Base-by-base conservation (phyloP, 805 yeast genomes). In the Maudiozyma saulgeensis region DNA sequence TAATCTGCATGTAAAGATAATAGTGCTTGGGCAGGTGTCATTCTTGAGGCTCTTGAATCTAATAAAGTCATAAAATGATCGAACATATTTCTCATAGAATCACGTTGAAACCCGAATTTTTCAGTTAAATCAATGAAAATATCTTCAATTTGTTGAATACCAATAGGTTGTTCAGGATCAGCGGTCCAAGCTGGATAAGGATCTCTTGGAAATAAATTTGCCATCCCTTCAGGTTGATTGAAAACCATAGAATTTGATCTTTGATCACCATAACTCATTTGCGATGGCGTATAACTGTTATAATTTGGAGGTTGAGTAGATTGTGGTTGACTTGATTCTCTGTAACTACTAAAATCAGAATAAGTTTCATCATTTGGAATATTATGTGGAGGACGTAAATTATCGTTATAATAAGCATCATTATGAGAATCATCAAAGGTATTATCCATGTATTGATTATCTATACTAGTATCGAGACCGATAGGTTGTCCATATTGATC, bases 181-280 rank as follows among this genome's bases (percentile, higher is more conserved):
- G 95, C 95, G 32, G 96, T 86, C 98, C 98, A 93, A 45, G 98
- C 97, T 44, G 99, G 99, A 68, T 91, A 93, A 31, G 99, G 99
- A 68, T 93, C 93, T 32, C 87, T 79, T 61, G 93, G 75, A 70
- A 83, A 58, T 7, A 47, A n/a, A n/a, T 18, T 35, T 2, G 42
- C 12, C 15, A 25, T 16, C 21, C 42, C 44, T 9, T 41, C 41
- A 12, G 42, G 15, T 15, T 47, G 41, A 35, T 31, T 35, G 31
- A 25, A 46, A 4, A 46, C 16, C 21, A 12, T 32, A 13, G 95
- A 84, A 6, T 28, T 28, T 8, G 95, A 84, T 64, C 93, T 80
- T 62, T 84, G 84, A 41, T 61, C 89, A 54, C 85, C 89, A 63
- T 82, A 88, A 62, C 87, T 80, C 83, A 84, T 82, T 65, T 84